A percentile compares a stretch with the other conserved stretches of the same genome.
Conservation (phyloP, 2,329 filamentous ascomycete species). For the Pestalotiopsis sp. region DNA sequence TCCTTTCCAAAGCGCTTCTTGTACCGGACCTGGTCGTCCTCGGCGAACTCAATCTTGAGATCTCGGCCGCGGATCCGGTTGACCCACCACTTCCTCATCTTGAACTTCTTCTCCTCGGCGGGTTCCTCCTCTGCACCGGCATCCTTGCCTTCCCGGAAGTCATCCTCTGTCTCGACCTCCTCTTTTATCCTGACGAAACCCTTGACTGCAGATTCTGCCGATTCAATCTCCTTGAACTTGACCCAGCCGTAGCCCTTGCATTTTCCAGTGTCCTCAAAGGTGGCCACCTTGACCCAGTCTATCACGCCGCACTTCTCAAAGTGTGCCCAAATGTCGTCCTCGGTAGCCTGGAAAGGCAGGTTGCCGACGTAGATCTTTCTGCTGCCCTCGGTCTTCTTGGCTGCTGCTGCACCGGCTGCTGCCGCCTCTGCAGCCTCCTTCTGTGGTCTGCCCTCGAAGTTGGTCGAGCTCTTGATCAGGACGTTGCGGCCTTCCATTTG, state of each 20-base stretch:
- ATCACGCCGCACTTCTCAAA: conserved; percentile 86
- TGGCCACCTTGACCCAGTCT: conserved; percentile 83
- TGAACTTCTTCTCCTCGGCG: conserved; percentile 53
- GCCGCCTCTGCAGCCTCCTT: conserved; percentile 50
- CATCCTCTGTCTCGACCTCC: conserved; percentile 63
- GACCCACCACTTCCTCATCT: conserved; percentile 77
- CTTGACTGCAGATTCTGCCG: conserved; percentile 75
- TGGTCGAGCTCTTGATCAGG: conserved; percentile 91
- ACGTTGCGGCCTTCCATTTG: conserved; percentile 76
- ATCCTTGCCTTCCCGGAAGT: conserved; percentile 55
- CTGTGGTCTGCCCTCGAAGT: conserved; percentile 85
- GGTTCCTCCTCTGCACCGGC: conserved; percentile 46
- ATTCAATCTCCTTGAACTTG: conserved; percentile 78
- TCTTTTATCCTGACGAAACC: conserved; percentile 77
- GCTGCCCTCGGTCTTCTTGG: conserved; percentile 56
- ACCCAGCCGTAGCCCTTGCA: conserved; percentile 98
- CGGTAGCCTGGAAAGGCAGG: conserved; percentile 78
- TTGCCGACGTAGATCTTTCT: conserved; percentile 93
- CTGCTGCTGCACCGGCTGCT: conserved; percentile 27
- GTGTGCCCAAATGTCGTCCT: conserved; percentile 78
- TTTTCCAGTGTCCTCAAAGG: conserved; percentile 95
- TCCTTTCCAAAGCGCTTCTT: conserved; percentile 92
- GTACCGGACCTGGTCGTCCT: conserved; percentile 86
- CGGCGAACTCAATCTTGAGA: conserved; percentile 89
- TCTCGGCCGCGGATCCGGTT: conserved; percentile 80